Base-by-base conservation (phyloP, 305 asterid species). In the Fraxinus dipetala region DNA sequence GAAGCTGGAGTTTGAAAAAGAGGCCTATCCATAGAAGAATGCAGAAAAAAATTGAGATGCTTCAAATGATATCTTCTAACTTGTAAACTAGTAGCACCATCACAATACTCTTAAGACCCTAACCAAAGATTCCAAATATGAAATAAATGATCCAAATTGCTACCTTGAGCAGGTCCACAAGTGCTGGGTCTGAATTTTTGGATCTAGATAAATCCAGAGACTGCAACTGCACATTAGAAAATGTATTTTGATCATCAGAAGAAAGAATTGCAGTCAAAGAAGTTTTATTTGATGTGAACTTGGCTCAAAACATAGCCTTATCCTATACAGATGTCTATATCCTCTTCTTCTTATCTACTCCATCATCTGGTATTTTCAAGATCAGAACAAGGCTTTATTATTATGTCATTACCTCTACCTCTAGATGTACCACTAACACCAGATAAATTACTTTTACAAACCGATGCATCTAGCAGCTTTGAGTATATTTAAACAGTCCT, bases 161-260 rank as follows among this genome's bases (percentile, higher is more conserved):
- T 90, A 95, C 99, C 99, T 91, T 91, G 78, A 95, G 96, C 87
- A 90, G 85, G 88, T 89, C 91, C 79, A 92, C 76, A 84, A 94
- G 97, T 36, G 84, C 87, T 16, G 89, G 90, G 86, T 93, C 92
- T 32, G 92, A 87, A 78, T 79, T 90, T 85, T 88, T 85, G 75
- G 92, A 89, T 82, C 91, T 86, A 80, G 94, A 85, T 43, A 89
- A 85, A 80, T 94, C 95, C 76, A 83, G 83, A 67, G 98, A 92
- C 75, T 82, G 96, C 76, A 95, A 80, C 97, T 94, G 89, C 85
- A 84, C n/a, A 86, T 40, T n/a, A 78, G 78, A 85, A 59, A 63
- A 38, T 76, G n/a, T 75, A 85, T 38, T 63, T 36, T 77, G 83
- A 82, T 81, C 79, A 77, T 73, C 38, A 54, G 18, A 73, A 79